phyloP scores from a whole-genome alignment of 805 yeast genomes.

The Debaryomyces prosopidis region DNA sequence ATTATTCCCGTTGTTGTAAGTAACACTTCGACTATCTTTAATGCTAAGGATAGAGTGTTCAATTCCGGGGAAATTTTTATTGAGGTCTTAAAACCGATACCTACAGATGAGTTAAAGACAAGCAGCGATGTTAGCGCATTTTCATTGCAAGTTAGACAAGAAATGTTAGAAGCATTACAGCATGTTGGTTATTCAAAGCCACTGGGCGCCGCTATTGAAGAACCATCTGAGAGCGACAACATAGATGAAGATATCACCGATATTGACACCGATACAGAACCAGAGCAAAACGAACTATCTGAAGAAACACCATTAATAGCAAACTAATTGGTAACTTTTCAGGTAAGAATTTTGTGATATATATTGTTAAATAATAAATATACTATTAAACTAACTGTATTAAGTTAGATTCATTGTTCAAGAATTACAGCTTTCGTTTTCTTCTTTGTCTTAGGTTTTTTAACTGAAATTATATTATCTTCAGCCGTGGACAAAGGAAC shows the following conservation, averaged over 20 bases:
- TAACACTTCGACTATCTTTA: slow-evolving; percentile 76
- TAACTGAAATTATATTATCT: slow-evolving; percentile 29
- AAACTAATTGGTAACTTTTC: not conserved
- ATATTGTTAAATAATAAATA: too few species aligned
- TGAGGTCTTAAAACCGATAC: slow-evolving; percentile 78
- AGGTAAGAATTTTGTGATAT: not conserved
- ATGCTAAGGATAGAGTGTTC: slow-evolving; percentile 61
- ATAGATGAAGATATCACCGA: not conserved
- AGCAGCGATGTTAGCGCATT: slow-evolving; percentile 70
- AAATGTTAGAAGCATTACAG: slow-evolving; percentile 50
- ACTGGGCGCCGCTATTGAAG: too few species aligned
- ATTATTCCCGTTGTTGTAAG: slow-evolving; percentile 85
- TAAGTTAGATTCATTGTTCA: slow-evolving; percentile 16
- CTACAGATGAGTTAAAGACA: slow-evolving; percentile 62
- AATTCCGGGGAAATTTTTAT: slow-evolving; percentile 74
- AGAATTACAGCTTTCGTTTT: slow-evolving; percentile 39
- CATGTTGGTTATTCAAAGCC: slow-evolving; percentile 44
- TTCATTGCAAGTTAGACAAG: slow-evolving; percentile 52
- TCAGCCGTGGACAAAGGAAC: slow-evolving; percentile 7
- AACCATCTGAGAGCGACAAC: too few species aligned
- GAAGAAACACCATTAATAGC: slow-evolving; percentile 25
- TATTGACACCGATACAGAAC: slow-evolving; percentile 9
- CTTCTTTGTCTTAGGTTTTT: slow-evolving; percentile 37
- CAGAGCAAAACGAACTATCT: slow-evolving; percentile 12
- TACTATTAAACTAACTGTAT: too few species aligned